phyloP scores from a whole-genome alignment of 2,329 filamentous ascomycete species.

The Penicillium olsonii region DNA sequence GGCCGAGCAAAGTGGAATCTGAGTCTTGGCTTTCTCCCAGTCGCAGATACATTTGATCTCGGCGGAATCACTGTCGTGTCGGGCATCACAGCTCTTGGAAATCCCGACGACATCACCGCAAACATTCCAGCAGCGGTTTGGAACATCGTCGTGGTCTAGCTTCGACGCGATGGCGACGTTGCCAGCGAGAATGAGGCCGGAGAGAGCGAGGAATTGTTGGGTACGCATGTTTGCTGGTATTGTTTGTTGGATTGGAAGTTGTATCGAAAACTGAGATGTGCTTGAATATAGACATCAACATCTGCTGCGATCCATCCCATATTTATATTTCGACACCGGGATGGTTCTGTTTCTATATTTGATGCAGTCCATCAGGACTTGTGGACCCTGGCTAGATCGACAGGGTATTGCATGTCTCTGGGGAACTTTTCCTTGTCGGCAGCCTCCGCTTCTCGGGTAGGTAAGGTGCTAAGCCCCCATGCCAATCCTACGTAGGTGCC shows the following conservation, averaged over 20 bases:
- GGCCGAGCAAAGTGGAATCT: slow-evolving; percentile 34
- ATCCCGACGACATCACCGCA: slow-evolving; percentile 28
- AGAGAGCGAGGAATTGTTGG: slow-evolving; percentile 25
- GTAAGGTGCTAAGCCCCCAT: slow-evolving; percentile 16
- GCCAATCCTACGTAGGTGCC: slow-evolving; percentile 1
- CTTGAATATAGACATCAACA: not conserved
- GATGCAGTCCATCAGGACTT: not conserved
- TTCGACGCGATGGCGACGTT: slow-evolving; percentile 25
- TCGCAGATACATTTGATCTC: slow-evolving; percentile 33
- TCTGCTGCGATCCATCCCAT: not conserved
- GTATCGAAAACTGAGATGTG: not conserved
- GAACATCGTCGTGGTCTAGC: slow-evolving; percentile 32
- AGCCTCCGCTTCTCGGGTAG: not conserved
- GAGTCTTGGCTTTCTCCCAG: slow-evolving; percentile 26
- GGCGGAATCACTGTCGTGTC: slow-evolving; percentile 24
- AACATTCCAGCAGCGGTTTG: slow-evolving; percentile 27
- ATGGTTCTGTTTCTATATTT: slow-evolving; percentile 16
- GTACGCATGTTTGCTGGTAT: slow-evolving; percentile 22
- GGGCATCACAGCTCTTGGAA: slow-evolving; percentile 26
- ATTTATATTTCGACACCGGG: slow-evolving; percentile 13
- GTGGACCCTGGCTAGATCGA: slow-evolving; percentile 7
- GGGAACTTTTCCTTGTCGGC: not conserved
- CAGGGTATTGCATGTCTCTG: not conserved
- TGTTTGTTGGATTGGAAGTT: not conserved
- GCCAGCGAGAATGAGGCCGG: slow-evolving; percentile 26